Evolutionary conservation across 1,284 basidiomycete species (phyloP), one percentile per base, ranked within the genome.

Genomic region (Fomes fomentarius): DNA sequence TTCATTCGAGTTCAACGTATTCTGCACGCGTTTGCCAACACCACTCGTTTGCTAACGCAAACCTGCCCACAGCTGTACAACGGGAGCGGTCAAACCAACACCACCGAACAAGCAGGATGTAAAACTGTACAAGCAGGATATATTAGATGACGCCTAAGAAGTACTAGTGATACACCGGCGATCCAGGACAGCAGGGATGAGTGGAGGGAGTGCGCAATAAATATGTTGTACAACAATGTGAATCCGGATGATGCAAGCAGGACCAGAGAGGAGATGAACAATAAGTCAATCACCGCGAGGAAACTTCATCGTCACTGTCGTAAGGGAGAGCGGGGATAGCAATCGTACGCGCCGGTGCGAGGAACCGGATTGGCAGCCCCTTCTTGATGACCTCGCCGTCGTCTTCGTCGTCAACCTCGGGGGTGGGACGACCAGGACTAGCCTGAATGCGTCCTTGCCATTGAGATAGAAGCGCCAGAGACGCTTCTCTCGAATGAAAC

Each of bases 381-480:
- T 56, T 57, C 47, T 22, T 41, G n/a, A 22, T n/a, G 7, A 47
- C 41, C 11, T 44, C 19, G 34, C 51, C 56, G 19, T 56, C 42
- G 24, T 60, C 61, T 31, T 64, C 60, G 14, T 58, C 54, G 25
- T 57, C 51, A 33, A 60, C 57, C 15, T 54, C 58, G 3, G 53
- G 11, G 72, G 70, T 2, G 83, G 80, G 1, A 90, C 71, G 28
- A 80, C 73, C 33, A 90, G 82, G 22, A 91, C 82, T 42, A 93
- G 82, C 34, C 91, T 79, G 67, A 91, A 93, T 0, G 91, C 90
- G 65, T 93, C 90, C 70, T 93, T 93, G 47, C 90, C 93, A 67
- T 98, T 99, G 63, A 98, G 83, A 69, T 99, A 99, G 75, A 99
- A 99, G 3, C 96, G 83, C 69, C 89, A 89, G 11, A 99, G 79